Evolutionary conservation across 2,329 filamentous ascomycete genomes (phyloP).

Genomic region (Aspergillus fructus): DNA sequence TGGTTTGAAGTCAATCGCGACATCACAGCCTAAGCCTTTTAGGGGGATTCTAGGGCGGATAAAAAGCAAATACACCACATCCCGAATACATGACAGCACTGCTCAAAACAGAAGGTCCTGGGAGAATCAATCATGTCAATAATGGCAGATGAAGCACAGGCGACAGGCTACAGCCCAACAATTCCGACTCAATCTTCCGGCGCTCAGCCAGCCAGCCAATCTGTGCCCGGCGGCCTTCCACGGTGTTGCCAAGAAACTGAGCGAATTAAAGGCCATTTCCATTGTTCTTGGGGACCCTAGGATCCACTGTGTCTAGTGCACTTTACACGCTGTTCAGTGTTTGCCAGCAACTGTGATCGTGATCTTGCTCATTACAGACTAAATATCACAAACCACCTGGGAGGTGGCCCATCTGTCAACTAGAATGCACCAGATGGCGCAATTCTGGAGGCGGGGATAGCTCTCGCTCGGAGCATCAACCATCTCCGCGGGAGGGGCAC

Average conservation of each 20-base stretch:
- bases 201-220: conserved; percentile 6
- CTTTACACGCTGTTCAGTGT: not conserved
- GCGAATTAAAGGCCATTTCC: not conserved
- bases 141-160: too few species aligned
- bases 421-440: not conserved
- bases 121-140: not conserved
- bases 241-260: conserved; percentile 1
- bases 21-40: not conserved
- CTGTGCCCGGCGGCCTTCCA: conserved; percentile 8
- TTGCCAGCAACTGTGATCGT: not conserved
- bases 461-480: not conserved
- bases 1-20: not conserved
- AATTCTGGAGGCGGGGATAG: conserved; percentile 8
- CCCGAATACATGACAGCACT: not conserved
- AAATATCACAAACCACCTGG: too few species aligned
- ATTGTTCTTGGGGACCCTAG: conserved; percentile 1
- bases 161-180: not conserved
- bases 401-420: not conserved
- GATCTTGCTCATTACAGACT: not conserved
- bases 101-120: conserved; percentile 5
- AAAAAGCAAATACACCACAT: conserved; percentile 6
- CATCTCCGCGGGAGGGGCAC: conserved; percentile 1
- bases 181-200: too few species aligned
- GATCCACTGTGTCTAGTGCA: not conserved
- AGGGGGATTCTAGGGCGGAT: conserved; percentile 2